Percentiles rank a stretch among this genome's conserved stretches.
phyloP scores from a whole-genome alignment of 192 early-diverging fungal species.

The Coemansia aciculifera region DNA sequence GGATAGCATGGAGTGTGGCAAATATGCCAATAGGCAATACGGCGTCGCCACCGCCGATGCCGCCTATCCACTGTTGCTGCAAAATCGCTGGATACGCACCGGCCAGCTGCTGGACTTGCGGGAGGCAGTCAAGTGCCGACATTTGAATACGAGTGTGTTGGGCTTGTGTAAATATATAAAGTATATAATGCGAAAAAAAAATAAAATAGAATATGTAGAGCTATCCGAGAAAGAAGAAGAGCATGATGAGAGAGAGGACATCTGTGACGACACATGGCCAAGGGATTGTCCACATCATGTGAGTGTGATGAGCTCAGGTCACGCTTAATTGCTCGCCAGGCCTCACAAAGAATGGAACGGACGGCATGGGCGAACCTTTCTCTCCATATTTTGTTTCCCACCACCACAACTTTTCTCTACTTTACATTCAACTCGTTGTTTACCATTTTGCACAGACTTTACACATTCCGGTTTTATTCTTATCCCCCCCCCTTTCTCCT shows the following conservation, averaged over 20 bases:
- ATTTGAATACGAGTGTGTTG: not conserved
- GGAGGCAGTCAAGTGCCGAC: conserved; percentile 21
- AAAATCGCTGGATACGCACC: conserved; percentile 32
- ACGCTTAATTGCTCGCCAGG: not conserved
- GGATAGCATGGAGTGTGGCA: conserved; percentile 56
- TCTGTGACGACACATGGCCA: not conserved
- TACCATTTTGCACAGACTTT: not conserved
- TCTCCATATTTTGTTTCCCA: not conserved
- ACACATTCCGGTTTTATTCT: not conserved
- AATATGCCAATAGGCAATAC: conserved; percentile 52
- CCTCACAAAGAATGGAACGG: not conserved
- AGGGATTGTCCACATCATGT: conserved; percentile 6
- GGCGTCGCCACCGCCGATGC: conserved; percentile 22
- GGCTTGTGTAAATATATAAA: not conserved
- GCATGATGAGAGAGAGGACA: not conserved
- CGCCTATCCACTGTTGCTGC: conserved; percentile 29
- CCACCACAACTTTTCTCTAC: not conserved
- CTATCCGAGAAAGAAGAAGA: not conserved
- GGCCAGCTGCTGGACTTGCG: conserved; percentile 41
- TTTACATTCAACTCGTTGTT: not conserved
- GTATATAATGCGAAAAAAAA: not conserved
- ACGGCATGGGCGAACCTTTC: not conserved
- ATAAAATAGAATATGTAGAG: not conserved
- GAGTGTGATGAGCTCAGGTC: not conserved
- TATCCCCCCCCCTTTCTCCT: conserved; percentile 1